Conservation (phyloP, 345 rosid species). For the Cardamine chenopodiifolia region DNA sequence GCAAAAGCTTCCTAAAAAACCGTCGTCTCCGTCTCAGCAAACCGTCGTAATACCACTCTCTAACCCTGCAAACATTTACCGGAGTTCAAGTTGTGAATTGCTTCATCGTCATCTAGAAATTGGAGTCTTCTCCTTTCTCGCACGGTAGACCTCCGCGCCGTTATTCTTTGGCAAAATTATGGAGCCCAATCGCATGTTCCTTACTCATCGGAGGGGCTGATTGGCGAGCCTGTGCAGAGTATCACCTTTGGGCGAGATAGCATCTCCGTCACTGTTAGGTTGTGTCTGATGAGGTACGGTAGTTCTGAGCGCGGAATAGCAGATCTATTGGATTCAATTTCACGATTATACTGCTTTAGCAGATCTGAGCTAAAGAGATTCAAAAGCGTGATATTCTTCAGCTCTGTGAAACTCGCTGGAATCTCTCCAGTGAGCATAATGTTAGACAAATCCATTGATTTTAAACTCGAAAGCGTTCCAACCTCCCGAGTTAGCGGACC, state of each 20-base stretch:
- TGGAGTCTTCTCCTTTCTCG: conserved; percentile 86
- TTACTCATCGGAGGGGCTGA: conserved; percentile 61
- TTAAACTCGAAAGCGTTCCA: no score
- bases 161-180: conserved; percentile 58
- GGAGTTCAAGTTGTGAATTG: conserved; percentile 59
- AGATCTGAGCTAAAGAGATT: no score
- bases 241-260: conserved; percentile 72
- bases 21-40: no score
- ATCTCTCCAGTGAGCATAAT: no score
- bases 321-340: no score
- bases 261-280: conserved; percentile 90
- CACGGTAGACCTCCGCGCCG: conserved; percentile 69
- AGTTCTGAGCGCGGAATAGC: conserved; percentile 71
- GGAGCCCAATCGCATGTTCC: conserved; percentile 47
- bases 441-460: no score
- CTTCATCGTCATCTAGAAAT: conserved; percentile 80
- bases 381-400: no score
- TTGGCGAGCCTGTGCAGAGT: conserved; percentile 55
- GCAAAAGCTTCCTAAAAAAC: conserved; percentile 70
- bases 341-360: conserved; percentile 20
- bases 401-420: no score
- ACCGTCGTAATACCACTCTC: no score
- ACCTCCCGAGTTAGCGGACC: no score
- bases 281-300: conserved; percentile 83
- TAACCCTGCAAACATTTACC: no score